A percentile compares a stretch with the other conserved stretches of the same genome.
Conservation (phyloP, 2,329 filamentous ascomycete species). For the Hypoxylon sp. region DNA sequence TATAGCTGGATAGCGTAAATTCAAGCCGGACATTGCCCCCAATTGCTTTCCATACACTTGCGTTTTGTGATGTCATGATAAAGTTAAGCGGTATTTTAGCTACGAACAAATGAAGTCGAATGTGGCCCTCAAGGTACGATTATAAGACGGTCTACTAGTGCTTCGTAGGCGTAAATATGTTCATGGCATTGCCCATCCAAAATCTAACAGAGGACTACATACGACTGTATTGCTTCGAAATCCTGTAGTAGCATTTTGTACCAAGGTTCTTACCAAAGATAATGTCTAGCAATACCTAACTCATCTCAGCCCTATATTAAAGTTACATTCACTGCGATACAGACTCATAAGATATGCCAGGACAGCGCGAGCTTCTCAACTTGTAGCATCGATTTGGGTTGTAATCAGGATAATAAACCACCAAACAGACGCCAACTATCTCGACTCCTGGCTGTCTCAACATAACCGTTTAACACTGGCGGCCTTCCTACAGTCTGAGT, state of each 20-base stretch:
- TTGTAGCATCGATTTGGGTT: constrained; percentile 8
- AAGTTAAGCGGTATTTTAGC: not conserved
- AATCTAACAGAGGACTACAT: not conserved
- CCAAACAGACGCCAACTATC: constrained; percentile 9
- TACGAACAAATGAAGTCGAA: not conserved
- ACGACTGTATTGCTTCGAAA: no score
- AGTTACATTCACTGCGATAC: not conserved
- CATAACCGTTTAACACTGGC: not conserved
- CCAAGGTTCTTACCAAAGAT: no score
- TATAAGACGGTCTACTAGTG: not conserved
- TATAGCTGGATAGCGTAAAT: constrained; percentile 56
- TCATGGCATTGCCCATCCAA: not conserved
- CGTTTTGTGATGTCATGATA: constrained; percentile 6
- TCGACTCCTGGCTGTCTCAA: not conserved
- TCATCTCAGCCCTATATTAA: not conserved
- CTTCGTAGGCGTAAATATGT: not conserved
- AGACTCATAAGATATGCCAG: no score
- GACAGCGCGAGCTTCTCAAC: not conserved
- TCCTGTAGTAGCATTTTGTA: no score
- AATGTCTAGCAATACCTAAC: not conserved
- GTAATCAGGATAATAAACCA: constrained; percentile 12
- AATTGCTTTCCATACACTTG: constrained; percentile 15
- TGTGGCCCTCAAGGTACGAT: not conserved
- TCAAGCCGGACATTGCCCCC: constrained; percentile 55
- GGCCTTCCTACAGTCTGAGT: not conserved